Evolutionary conservation across 2,329 filamentous ascomycete species (phyloP), one percentile per base, ranked within the genome.

Genomic region (Aspergillus hiratsukae): DNA sequence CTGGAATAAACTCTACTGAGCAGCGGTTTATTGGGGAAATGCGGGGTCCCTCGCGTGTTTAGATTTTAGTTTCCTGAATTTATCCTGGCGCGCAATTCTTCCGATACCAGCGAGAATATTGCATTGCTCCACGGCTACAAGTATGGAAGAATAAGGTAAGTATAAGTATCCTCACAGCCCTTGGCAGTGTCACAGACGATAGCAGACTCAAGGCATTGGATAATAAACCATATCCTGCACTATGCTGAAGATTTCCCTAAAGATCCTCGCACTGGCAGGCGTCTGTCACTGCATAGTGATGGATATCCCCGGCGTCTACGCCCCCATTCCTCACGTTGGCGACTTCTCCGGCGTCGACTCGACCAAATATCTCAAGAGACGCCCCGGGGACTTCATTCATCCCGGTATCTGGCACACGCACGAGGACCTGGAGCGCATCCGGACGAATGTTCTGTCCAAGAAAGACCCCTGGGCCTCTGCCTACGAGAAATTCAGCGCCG

Each of bases 401-500:
- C 66, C 63, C 1, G 66, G 64, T 2, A 55, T 68, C 5, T 66
- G 65, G 61, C 66, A 67, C 52, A 65, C 62, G 2, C 64, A 65
- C 45, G 55, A 59, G 6, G 60, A 67, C 11, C 57, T 69, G 7
- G 62, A 67, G 46, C 57, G 56, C 4, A 63, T 64, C 3, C 58
- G 62, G 1, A 57, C 55, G 10, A 58, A 57, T 19, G 59, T 65
- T 9, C n/a, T 55, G 4, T 25, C 35, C 1, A 49, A 51, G 2
- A 56, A 51, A 19, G 66, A 69, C 14, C 66, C 66, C 1, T 67
- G 66, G 66, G 53, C 55, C 68, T 75, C 58, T 51, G 58, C 37
- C 66, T 76, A 69, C 60, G 29, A 64, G 25, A 66, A 67, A 0
- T 74, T 74, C 1, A 61, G 69, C 6, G 48, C 57, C 0, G 64